Conservation (phyloP, 495 filamentous ascomycete species). For the Penicillium paxilli region DNA sequence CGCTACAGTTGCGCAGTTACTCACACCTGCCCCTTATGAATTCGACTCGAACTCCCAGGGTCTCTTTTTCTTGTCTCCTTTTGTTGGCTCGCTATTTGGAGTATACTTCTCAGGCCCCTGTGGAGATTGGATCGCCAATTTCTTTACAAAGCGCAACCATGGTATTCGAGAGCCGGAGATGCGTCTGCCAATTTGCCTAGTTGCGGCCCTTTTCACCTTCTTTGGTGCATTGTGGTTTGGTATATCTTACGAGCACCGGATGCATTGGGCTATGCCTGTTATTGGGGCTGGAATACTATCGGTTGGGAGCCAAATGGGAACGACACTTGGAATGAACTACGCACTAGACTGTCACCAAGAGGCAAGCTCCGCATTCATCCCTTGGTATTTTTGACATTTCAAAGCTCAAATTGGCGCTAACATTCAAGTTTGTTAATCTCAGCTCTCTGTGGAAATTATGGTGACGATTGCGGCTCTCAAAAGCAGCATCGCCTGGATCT, state of each 20-base stretch:
- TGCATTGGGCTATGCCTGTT: conserved; percentile 22
- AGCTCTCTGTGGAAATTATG: conserved; percentile 25
- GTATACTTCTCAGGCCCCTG: conserved; percentile 49
- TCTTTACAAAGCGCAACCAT: conserved; percentile 48
- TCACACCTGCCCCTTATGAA: conserved; percentile 48
- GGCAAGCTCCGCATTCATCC: conserved; percentile 2
- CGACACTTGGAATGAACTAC: conserved; percentile 24
- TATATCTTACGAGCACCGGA: conserved; percentile 12
- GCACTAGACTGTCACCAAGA: conserved; percentile 23
- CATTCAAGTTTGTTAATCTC: not conserved
- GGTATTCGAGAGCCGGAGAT: conserved; percentile 58
- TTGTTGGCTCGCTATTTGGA: conserved; percentile 49
- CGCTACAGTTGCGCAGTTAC: conserved; percentile 52
- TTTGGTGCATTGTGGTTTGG: conserved; percentile 20
- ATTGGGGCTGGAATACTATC: conserved; percentile 21
- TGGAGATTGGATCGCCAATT: conserved; percentile 49
- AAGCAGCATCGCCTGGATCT: conserved; percentile 22
- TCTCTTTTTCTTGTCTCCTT: conserved; percentile 47
- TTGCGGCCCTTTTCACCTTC: conserved; percentile 20
- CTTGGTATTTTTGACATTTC: not conserved
- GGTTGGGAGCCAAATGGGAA: conserved; percentile 26
- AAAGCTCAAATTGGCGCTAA: not conserved
- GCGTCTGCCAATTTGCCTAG: conserved; percentile 42
- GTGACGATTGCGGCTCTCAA: conserved; percentile 22
- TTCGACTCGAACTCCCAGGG: conserved; percentile 49